Evolutionary conservation across 352 stramenopile genomes (phyloP).

Genomic region (Plasmopara muralis): DNA sequence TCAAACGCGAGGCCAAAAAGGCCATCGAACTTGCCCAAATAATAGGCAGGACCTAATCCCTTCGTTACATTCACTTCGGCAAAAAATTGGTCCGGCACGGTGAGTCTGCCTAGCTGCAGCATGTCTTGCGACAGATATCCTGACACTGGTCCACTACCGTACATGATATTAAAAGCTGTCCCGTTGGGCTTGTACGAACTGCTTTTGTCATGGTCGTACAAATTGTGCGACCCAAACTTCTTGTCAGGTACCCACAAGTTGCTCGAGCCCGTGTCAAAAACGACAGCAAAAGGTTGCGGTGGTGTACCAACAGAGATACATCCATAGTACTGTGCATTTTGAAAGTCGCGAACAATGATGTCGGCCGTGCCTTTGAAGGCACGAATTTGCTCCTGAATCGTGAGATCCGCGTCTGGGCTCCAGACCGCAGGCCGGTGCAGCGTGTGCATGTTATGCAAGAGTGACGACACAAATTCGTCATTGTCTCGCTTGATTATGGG

Average conservation of each 20-base stretch:
- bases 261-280: conserved; percentile 96
- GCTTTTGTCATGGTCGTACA: conserved; percentile 88
- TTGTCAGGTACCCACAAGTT: conserved; percentile 94
- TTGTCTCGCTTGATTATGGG: conserved; percentile 65
- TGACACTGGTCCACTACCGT: conserved; percentile 89
- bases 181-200: conserved; percentile 88
- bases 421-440: conserved; percentile 39
- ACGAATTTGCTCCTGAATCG: not conserved
- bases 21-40: conserved; percentile 95
- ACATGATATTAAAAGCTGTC: conserved; percentile 92
- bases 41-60: conserved; percentile 92
- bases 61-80: conserved; percentile 95
- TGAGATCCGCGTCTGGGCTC: conserved; percentile 23
- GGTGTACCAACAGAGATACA: conserved; percentile 88
- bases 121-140: conserved; percentile 89
- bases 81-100: conserved; percentile 86
- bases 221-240: conserved; percentile 59
- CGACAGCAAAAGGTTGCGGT: conserved; percentile 89
- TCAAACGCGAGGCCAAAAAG: conserved; percentile 97
- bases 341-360: conserved; percentile 87
- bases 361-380: conserved; percentile 17
- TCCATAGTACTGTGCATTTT: conserved; percentile 94
- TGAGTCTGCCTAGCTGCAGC: conserved; percentile 57
- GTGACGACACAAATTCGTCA: conserved; percentile 50
- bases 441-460: conserved; percentile 42